Evolutionary conservation across 805 yeast species (phyloP), one percentile per base, ranked within the genome.

Genomic region (Yamadazyma laniorum): DNA sequence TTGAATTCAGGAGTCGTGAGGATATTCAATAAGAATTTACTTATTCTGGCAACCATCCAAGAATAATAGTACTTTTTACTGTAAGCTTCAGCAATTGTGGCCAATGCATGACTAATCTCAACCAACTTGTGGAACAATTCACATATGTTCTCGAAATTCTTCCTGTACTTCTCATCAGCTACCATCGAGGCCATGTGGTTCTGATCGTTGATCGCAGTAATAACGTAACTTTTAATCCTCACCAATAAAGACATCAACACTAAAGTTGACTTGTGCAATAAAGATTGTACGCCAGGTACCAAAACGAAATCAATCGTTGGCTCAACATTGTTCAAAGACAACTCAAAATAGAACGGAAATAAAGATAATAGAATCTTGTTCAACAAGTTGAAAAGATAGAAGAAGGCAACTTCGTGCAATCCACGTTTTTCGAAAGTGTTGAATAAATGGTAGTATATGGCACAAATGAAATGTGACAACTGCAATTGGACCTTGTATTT

Each of bases 231-330:
- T 19, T 54, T 53, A 11, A 61, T 35, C 33, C 63, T 45, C 4
- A 60, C 29, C 25, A 55, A 32, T 0, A 61, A 28, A 2, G 59
- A 46, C 13, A 63, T 50, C 26, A 40, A 39, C 6, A 64, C 23
- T 31, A 59, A 62, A 13, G 50, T 46, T 4, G 52, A 43, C 41
- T 55, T 58, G 36, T 64, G 68, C 26, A 54, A 44, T 30, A 52
- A 39, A 16, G 48, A 35, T 30, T 56, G 55, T 8, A 61, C 28
- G 5, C 56, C 39, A 14, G 80, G 77, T 36, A 65, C 72, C 25
- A 76, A 35, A 5, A 66, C 48, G 31, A 63, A 57, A 28, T 64
- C 72, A 4, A 67, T 60, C 0, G 70, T 69, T 1, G 53, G 48
- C 3, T 69, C 75, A 48, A 72, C 70, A 45, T 49, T 36, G 32